Percentiles rank a stretch among this genome's conserved stretches.
These are phyloP conservation scores for Allium cepa DNA, from an alignment of 106 monocot species.

Conservation along the genomic window DNA sequence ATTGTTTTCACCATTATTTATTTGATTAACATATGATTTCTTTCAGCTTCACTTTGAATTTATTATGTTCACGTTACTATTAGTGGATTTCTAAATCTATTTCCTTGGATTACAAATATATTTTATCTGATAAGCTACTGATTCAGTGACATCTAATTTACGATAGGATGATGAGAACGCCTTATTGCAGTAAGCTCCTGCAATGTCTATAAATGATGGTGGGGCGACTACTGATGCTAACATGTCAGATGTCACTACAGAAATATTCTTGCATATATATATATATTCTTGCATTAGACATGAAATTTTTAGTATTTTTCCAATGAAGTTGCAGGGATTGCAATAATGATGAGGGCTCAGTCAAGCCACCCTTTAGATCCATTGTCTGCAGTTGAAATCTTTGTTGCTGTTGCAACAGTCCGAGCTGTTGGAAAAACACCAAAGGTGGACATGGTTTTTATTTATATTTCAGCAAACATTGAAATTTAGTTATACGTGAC, in stretches of 20 bases:
- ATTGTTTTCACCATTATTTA: too few relatives aligned
- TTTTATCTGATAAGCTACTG: too few relatives aligned
- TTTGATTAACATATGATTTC: too few relatives aligned
- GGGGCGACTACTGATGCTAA: constrained; percentile 31
- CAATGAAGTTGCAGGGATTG: constrained; percentile 65
- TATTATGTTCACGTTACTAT: not conserved
- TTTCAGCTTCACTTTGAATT: too few relatives aligned
- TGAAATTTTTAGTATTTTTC: too few relatives aligned
- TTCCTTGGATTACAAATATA: too few relatives aligned
- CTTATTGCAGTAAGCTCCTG: constrained; percentile 72
- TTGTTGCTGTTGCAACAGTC: constrained; percentile 89
- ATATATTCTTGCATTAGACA: too few relatives aligned
- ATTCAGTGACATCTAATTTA: too few relatives aligned
- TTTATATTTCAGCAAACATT: not conserved
- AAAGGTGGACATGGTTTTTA: constrained; percentile 40
- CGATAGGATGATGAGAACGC: constrained; percentile 65
- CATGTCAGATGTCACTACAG: constrained; percentile 45
- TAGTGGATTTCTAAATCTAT: not conserved
- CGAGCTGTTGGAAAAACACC: constrained; percentile 90
- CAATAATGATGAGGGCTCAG: constrained; percentile 56
- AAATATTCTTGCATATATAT: too few relatives aligned
- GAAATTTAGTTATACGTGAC: not conserved
- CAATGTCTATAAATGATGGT: constrained; percentile 76
- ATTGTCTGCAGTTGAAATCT: constrained; percentile 90
- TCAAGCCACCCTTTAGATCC: constrained; percentile 95